Percentiles rank a stretch among this genome's conserved stretches.
These are phyloP conservation scores for Beta macrorhiza DNA, from an alignment of 179 eudicot species.

Conservation along the genomic window DNA sequence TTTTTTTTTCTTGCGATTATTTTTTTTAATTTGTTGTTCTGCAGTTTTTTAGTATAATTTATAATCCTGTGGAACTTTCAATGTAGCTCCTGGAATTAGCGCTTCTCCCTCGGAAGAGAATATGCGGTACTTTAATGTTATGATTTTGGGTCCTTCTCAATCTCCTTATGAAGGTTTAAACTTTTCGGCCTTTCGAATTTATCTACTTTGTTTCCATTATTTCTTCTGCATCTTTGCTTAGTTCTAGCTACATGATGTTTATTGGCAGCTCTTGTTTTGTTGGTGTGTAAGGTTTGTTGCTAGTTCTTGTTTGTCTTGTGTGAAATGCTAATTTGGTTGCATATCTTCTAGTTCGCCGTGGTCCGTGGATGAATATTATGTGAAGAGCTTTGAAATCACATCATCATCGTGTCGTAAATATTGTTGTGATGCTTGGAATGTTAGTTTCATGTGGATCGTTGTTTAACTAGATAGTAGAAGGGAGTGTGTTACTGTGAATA, in stretches of 20 bases:
- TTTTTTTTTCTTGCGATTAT: not conserved
- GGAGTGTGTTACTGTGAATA: not conserved
- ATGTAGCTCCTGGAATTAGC: slow-evolving; percentile 94
- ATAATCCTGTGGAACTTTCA: slow-evolving; percentile 7
- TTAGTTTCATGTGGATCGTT: not conserved
- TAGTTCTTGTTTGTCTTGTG: not conserved
- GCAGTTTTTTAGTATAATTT: slow-evolving; percentile 4
- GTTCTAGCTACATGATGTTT: not conserved
- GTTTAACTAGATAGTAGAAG: not conserved
- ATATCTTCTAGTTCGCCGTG: not conserved
- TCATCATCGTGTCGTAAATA: not conserved
- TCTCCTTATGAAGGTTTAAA: slow-evolving; percentile 93
- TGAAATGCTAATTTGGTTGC: not conserved
- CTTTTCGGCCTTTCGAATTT: not conserved
- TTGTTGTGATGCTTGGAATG: not conserved
- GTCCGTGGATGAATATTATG: not conserved
- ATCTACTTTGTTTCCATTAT: too few species aligned
- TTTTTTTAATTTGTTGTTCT: slow-evolving; percentile 3
- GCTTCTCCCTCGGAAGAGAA: slow-evolving; percentile 97
- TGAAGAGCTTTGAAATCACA: not conserved
- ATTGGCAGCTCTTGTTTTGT: not conserved
- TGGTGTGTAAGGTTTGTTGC: not conserved
- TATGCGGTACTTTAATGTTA: slow-evolving; percentile 94
- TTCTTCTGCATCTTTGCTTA: not conserved
- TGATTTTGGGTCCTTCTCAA: slow-evolving; percentile 94